Percentiles rank a stretch among this genome's conserved stretches.
These are phyloP conservation scores for Thermochaetoides thermophila DNA, from an alignment of 495 filamentous ascomycete species.

Conservation along the genomic window DNA sequence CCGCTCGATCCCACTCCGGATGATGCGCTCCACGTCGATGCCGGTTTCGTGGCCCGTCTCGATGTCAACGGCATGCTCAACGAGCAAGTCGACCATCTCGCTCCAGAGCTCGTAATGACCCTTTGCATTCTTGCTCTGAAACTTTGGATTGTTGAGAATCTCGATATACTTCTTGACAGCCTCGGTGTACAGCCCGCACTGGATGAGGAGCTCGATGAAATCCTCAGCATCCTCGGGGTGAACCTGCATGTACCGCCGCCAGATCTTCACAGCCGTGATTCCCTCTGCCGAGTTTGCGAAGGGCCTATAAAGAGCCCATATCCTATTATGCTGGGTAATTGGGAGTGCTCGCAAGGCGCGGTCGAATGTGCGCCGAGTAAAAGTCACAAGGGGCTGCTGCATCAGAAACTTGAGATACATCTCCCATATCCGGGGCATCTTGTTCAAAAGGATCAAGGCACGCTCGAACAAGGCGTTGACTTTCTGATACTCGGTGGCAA, in stretches of 20 bases:
- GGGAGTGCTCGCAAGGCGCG: conserved; percentile 87
- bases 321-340: conserved; percentile 90
- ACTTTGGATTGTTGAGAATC: conserved; percentile 81
- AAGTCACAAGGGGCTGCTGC: conserved; percentile 82
- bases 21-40: conserved; percentile 86
- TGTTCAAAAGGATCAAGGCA: conserved; percentile 87
- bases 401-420: conserved; percentile 90
- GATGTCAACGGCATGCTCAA: conserved; percentile 76
- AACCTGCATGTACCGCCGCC: conserved; percentile 94
- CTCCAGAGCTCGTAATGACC: conserved; percentile 95
- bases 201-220: conserved; percentile 75
- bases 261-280: conserved; percentile 81
- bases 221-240: conserved; percentile 94
- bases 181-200: conserved; percentile 75
- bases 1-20: conserved; percentile 80
- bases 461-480: conserved; percentile 94
- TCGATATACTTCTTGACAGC: conserved; percentile 89
- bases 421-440: conserved; percentile 98
- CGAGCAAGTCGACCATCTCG: conserved; percentile 95
- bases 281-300: conserved; percentile 92
- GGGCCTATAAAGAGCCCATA: conserved; percentile 83
- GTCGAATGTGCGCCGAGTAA: conserved; percentile 84
- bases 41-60: conserved; percentile 62
- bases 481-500: conserved; percentile 71
- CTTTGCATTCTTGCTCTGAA: conserved; percentile 84